phyloP scores from a whole-genome alignment of 2,329 filamentous ascomycete species.

The Colletotrichum graminicola region DNA sequence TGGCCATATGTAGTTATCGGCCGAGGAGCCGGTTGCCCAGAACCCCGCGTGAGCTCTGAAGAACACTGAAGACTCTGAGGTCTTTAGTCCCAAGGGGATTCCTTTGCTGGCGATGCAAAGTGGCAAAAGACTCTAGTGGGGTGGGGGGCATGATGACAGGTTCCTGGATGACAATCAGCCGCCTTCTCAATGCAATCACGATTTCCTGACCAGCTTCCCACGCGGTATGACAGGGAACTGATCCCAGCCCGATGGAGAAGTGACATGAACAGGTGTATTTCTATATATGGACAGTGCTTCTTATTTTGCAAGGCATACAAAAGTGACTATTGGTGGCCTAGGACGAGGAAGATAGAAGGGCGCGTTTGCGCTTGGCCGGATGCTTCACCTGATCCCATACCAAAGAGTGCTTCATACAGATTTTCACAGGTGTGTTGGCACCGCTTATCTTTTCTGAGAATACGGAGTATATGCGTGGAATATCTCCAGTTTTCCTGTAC shows the following conservation, averaged over 20 bases:
- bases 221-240: conserved; percentile 29
- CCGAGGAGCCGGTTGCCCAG: conserved; percentile 20
- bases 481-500: background rate
- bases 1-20: conserved; percentile 10
- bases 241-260: conserved; percentile 8
- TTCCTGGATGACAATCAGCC: conserved; percentile 14
- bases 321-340: background rate
- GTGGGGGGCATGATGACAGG: conserved; percentile 12
- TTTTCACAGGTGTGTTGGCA: background rate
- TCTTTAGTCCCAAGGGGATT: conserved; percentile 19
- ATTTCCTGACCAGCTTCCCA: conserved; percentile 34
- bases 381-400: background rate
- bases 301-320: conserved; percentile 1
- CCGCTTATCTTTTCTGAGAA: background rate
- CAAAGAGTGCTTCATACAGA: background rate
- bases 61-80: background rate
- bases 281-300: background rate
- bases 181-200: conserved; percentile 21
- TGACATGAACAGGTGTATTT: background rate
- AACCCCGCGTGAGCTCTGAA: conserved; percentile 34
- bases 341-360: background rate
- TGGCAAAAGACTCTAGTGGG: conserved; percentile 12
- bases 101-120: conserved; percentile 1
- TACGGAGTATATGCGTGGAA: background rate
- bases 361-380: no score